Evolutionary conservation across 192 early-diverging fungal genomes (phyloP).

Genomic region (Entomortierella chlamydospora): DNA sequence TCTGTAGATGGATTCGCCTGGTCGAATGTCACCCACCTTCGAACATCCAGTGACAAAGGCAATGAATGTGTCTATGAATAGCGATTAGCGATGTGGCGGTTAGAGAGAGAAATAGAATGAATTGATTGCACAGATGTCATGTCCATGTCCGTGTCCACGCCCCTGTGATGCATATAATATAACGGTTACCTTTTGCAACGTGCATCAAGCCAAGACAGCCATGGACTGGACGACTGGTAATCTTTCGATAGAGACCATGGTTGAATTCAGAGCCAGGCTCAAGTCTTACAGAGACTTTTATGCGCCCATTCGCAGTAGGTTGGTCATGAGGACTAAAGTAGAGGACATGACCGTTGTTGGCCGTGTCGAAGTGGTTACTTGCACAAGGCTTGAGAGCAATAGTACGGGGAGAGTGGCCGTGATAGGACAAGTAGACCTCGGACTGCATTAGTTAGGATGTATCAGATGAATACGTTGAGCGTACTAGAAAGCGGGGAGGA

Average conservation of each 20-base stretch:
- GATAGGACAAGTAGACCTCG: slow-evolving; percentile 37
- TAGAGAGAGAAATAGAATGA: no score
- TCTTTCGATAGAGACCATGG: slow-evolving; percentile 51
- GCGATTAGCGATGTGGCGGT: no score
- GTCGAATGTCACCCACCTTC: slow-evolving; percentile 68
- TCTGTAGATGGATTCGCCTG: slow-evolving; percentile 73
- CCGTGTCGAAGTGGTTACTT: slow-evolving; percentile 10
- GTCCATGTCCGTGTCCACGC: no score
- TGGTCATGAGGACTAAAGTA: slow-evolving; percentile 29
- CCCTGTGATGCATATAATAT: no score
- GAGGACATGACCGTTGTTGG: slow-evolving; percentile 9
- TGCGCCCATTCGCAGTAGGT: slow-evolving; percentile 10
- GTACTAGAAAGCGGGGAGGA: background rate
- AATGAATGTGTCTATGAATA: slow-evolving; percentile 77
- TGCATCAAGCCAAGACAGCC: slow-evolving; percentile 68
- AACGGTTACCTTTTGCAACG: slow-evolving; percentile 64
- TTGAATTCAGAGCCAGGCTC: slow-evolving; percentile 54
- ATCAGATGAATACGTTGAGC: background rate
- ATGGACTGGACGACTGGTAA: slow-evolving; percentile 60
- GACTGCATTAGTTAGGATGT: slow-evolving; percentile 35
- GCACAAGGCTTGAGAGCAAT: slow-evolving; percentile 35
- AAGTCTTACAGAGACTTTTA: slow-evolving; percentile 52
- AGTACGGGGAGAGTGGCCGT: slow-evolving; percentile 14
- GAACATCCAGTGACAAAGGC: slow-evolving; percentile 75
- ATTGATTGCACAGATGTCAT: no score